phyloP scores from a whole-genome alignment of 192 early-diverging fungal species.

The Linderina pennispora region DNA sequence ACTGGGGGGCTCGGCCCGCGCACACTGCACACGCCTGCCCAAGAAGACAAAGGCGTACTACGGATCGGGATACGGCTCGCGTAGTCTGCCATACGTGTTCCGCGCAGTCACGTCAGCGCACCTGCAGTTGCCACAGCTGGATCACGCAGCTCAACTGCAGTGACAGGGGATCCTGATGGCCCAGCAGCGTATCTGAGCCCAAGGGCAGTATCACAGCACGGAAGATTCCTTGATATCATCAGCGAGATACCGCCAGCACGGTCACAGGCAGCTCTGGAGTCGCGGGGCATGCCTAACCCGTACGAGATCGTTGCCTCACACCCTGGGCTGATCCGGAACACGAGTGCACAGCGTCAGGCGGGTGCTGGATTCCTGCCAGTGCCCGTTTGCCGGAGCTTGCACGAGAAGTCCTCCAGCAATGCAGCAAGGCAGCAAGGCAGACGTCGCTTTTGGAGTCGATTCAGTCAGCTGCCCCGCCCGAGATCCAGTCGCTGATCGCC shows the following conservation, averaged over 20 bases:
- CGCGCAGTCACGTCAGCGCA: slow-evolving; percentile 3
- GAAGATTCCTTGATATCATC: slow-evolving; percentile 39
- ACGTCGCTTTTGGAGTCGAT: slow-evolving; percentile 27
- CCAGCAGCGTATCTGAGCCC: too few relatives aligned
- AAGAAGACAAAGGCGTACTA: slow-evolving; percentile 24
- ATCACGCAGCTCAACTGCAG: background rate
- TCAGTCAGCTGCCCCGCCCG: slow-evolving; percentile 34
- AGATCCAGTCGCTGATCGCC: slow-evolving; percentile 17
- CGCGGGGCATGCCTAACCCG: slow-evolving; percentile 18
- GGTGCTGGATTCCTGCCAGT: slow-evolving; percentile 32
- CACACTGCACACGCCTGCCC: slow-evolving; percentile 1
- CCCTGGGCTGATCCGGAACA: slow-evolving; percentile 21
- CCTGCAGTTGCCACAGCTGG: background rate
- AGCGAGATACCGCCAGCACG: slow-evolving; percentile 31
- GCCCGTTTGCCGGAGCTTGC: slow-evolving; percentile 18
- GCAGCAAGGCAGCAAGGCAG: too few relatives aligned
- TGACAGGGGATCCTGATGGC: too few relatives aligned
- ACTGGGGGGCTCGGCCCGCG: slow-evolving; percentile 14
- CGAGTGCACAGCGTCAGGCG: slow-evolving; percentile 21
- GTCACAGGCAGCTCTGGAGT: slow-evolving; percentile 8
- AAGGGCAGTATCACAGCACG: slow-evolving; percentile 37
- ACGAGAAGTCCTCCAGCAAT: too few relatives aligned
- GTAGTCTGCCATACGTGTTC: slow-evolving; percentile 26
- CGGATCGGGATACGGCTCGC: slow-evolving; percentile 32
- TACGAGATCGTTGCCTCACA: slow-evolving; percentile 38